Evolutionary conservation across 371 early-diverging fungal species (phyloP).

Genomic region (Apophysomyces variabilis): DNA sequence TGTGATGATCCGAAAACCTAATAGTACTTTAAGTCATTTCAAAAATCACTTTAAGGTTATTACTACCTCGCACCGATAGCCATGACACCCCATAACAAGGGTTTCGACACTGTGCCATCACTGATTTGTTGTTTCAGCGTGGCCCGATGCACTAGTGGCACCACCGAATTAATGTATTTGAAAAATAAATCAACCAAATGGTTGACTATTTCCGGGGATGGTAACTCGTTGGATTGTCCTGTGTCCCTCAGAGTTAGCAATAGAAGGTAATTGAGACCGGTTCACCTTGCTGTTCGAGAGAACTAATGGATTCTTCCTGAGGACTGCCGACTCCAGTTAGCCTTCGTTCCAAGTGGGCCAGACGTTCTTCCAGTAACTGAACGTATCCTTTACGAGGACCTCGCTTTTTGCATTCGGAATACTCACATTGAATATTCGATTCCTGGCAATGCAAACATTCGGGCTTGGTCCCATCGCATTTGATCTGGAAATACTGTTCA

Average conservation of each 20-base stretch:
- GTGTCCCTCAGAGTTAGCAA: background rate
- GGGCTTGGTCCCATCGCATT: slow-evolving; percentile 81
- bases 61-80: slow-evolving; percentile 51
- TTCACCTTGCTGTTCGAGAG: slow-evolving; percentile 1
- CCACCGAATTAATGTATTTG: slow-evolving; percentile 56
- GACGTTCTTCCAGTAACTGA: slow-evolving; percentile 70
- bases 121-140: slow-evolving; percentile 38
- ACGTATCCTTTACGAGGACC: slow-evolving; percentile 84
- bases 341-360: slow-evolving; percentile 68
- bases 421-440: slow-evolving; percentile 69
- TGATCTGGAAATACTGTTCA: slow-evolving; percentile 47
- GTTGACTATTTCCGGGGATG: slow-evolving; percentile 52
- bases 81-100: slow-evolving; percentile 49
- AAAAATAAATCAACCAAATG: slow-evolving; percentile 66
- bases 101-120: slow-evolving; percentile 43
- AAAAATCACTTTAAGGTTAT: background rate
- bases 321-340: slow-evolving; percentile 25
- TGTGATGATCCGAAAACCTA: slow-evolving; percentile 51
- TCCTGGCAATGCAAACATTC: slow-evolving; percentile 81
- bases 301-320: slow-evolving; percentile 6
- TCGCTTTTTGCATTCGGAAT: slow-evolving; percentile 75
- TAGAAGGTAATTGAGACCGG: background rate
- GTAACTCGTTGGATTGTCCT: slow-evolving; percentile 32
- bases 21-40: background rate
- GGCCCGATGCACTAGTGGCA: slow-evolving; percentile 57